Evolutionary conservation across 2,329 filamentous ascomycete species (phyloP).

Genomic region (Fusarium cicatricum): DNA sequence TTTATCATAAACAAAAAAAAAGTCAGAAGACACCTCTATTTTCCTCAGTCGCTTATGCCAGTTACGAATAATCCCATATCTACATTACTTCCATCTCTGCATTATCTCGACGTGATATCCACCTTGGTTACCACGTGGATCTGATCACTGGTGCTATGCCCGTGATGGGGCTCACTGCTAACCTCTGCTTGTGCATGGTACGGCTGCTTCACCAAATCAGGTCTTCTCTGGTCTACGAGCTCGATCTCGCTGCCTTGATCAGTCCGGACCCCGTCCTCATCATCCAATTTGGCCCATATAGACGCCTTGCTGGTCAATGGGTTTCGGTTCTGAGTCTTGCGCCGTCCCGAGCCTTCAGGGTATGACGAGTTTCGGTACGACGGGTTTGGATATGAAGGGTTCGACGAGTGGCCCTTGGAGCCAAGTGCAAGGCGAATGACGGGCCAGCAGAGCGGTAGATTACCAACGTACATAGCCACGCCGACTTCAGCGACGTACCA

Average conservation of each 20-base stretch:
- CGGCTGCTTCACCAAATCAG: constrained; percentile 25
- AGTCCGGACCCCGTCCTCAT: constrained; percentile 29
- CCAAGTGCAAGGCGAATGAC: constrained; percentile 57
- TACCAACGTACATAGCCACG: constrained; percentile 67
- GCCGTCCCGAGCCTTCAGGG: constrained; percentile 30
- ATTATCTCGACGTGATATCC: constrained; percentile 33
- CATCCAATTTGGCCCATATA: constrained; percentile 44
- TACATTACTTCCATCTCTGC: constrained; percentile 2
- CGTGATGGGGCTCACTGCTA: constrained; percentile 1
- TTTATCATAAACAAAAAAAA: no score
- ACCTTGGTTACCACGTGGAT: constrained; percentile 44
- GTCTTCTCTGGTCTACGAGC: constrained; percentile 33
- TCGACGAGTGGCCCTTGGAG: constrained; percentile 30
- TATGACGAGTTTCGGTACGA: constrained; percentile 27
- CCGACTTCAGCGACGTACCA: constrained; percentile 69
- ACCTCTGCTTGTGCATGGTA: constrained; percentile 14
- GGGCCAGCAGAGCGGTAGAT: constrained; percentile 67
- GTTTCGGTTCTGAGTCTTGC: constrained; percentile 21
- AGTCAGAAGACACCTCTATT: background rate
- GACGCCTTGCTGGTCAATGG: constrained; percentile 36
- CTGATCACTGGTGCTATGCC: constrained; percentile 20
- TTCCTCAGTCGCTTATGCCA: background rate
- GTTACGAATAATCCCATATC: no score
- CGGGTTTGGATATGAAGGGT: constrained; percentile 35
- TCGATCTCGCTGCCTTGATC: constrained; percentile 45